Percentiles rank a stretch among this genome's conserved stretches.
Evolutionary conservation across 2,329 filamentous ascomycete genomes (phyloP).

Genomic region (Arthroderma uncinatum): DNA sequence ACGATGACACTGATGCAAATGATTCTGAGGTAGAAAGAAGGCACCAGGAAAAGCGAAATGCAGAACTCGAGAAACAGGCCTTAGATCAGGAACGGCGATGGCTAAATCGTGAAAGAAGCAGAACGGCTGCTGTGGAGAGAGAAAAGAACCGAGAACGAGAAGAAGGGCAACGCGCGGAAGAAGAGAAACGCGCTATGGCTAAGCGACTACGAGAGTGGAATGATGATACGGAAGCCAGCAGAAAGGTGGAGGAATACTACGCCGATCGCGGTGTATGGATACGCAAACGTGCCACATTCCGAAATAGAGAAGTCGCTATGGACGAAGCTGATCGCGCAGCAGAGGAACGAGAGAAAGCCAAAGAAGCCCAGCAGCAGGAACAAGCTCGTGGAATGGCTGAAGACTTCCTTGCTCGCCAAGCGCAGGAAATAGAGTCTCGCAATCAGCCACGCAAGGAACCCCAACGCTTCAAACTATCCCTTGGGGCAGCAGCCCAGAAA

Average conservation of each 20-base stretch:
- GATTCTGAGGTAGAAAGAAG: constrained; percentile 75
- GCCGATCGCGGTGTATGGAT: constrained; percentile 75
- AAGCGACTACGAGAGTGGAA: constrained; percentile 72
- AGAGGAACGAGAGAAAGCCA: constrained; percentile 63
- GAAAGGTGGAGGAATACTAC: constrained; percentile 73
- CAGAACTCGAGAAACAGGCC: constrained; percentile 69
- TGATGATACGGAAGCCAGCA: constrained; percentile 67
- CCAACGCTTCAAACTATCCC: constrained; percentile 80
- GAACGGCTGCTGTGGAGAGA: constrained; percentile 72
- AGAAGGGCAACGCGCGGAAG: constrained; percentile 55
- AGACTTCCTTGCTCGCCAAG: constrained; percentile 77
- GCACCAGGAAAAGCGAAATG: constrained; percentile 56
- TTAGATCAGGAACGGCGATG: constrained; percentile 79
- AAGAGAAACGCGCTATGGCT: constrained; percentile 55
- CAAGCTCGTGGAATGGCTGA: constrained; percentile 76
- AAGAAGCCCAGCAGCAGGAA: constrained; percentile 60
- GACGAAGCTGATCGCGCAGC: constrained; percentile 74
- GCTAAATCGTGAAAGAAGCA: constrained; percentile 76
- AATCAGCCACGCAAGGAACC: constrained; percentile 42
- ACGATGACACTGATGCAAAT: constrained; percentile 76
- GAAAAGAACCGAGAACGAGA: constrained; percentile 71
- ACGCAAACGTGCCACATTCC: constrained; percentile 63
- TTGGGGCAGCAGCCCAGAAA: constrained; percentile 77
- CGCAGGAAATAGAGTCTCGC: constrained; percentile 55
- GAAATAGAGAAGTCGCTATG: constrained; percentile 59